Evolutionary conservation across 345 rosid species (phyloP).

Genomic region (Erodium maritimum): DNA sequence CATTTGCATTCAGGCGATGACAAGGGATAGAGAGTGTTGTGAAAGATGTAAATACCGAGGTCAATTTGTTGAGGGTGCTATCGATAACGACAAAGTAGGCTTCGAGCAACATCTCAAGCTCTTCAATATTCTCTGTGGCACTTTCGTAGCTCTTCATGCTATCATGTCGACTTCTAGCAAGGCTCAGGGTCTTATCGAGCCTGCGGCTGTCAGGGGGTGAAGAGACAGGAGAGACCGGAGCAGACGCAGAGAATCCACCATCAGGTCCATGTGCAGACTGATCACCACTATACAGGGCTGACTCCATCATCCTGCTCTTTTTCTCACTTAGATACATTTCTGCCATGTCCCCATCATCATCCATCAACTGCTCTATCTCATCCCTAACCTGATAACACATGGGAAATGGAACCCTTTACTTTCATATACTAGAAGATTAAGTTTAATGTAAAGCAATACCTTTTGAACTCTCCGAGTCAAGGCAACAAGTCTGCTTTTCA

Average conservation of each 20-base stretch:
- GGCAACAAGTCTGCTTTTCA: conserved; percentile 97
- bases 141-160: conserved; percentile 82
- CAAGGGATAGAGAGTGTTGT: background rate
- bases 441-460: conserved; percentile 20
- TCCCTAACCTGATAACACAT: conserved; percentile 57
- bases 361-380: conserved; percentile 99
- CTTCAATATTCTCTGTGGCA: conserved; percentile 64
- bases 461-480: conserved; percentile 91
- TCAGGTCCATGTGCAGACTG: conserved; percentile 65
- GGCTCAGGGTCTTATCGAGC: conserved; percentile 81
- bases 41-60: conserved; percentile 31
- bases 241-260: conserved; percentile 57
- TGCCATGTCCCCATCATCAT: conserved; percentile 99
- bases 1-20: background rate
- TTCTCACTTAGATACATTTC: conserved; percentile 98
- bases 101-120: conserved; percentile 97
- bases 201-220: conserved; percentile 71
- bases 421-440: background rate
- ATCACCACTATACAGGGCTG: conserved; percentile 66
- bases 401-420: conserved; percentile 1
- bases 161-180: conserved; percentile 84
- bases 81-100: conserved; percentile 97
- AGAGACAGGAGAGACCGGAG: conserved; percentile 89
- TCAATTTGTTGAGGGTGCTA: conserved; percentile 87
- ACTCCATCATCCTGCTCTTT: conserved; percentile 63